Percentiles rank a stretch among this genome's conserved stretches.
These are phyloP conservation scores for Suhomyces bokatorum DNA, from an alignment of 1,139 yeast species.

Conservation along the genomic window DNA sequence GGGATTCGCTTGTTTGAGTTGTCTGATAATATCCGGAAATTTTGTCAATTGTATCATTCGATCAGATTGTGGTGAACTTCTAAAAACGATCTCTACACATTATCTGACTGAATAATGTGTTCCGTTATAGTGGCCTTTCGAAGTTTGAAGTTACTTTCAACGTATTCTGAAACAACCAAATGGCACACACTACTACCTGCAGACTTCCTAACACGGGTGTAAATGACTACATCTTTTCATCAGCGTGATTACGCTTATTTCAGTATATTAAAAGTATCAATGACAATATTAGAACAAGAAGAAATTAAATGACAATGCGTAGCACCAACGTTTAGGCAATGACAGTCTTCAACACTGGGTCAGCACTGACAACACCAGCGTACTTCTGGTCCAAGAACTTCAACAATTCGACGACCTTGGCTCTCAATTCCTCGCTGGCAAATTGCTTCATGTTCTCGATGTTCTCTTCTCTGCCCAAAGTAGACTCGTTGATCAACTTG, in stretches of 20 bases:
- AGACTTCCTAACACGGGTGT: too few relatives aligned
- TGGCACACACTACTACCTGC: too few relatives aligned
- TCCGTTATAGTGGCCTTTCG: too few relatives aligned
- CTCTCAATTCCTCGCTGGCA: conserved; percentile 63
- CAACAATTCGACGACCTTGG: conserved; percentile 66
- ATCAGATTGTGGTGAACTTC: too few relatives aligned
- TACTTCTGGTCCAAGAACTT: conserved; percentile 63
- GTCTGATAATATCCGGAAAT: too few relatives aligned
- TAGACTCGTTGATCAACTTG: conserved; percentile 67
- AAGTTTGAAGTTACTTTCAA: too few relatives aligned
- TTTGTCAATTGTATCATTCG: too few relatives aligned
- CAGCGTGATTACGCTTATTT: not conserved
- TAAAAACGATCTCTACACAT: too few relatives aligned
- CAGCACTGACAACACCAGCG: conserved; percentile 20
- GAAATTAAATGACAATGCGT: conserved; percentile 8
- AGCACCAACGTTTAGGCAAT: conserved; percentile 33
- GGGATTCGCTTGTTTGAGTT: too few relatives aligned
- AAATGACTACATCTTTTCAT: too few relatives aligned
- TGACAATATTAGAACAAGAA: conserved; percentile 9
- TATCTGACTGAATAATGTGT: too few relatives aligned
- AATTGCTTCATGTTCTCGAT: conserved; percentile 78
- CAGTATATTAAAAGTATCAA: conserved; percentile 7
- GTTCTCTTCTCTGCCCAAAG: conserved; percentile 82
- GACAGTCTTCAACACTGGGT: conserved; percentile 48
- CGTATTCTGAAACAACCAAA: too few relatives aligned